Evolutionary conservation across 2,329 filamentous ascomycete species (phyloP).

Genomic region (Neopestalotiopsis sp.): DNA sequence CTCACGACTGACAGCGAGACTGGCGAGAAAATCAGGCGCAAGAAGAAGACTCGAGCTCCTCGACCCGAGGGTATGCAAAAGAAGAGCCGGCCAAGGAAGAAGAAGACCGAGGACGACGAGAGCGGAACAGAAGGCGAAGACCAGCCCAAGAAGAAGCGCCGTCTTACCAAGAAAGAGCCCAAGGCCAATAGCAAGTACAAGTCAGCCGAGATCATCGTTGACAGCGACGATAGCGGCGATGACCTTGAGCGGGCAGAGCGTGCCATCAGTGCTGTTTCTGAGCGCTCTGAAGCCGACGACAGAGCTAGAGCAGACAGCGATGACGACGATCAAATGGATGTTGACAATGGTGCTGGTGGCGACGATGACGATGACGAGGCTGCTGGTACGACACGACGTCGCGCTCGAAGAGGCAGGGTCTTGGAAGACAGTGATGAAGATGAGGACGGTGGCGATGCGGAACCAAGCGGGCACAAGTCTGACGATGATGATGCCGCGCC

Average conservation of each 20-base stretch:
- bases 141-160: constrained; percentile 67
- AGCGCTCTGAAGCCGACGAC: constrained; percentile 36
- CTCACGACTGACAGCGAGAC: constrained; percentile 83
- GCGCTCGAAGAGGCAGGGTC: constrained; percentile 56
- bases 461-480: constrained; percentile 6
- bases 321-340: constrained; percentile 20
- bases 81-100: constrained; percentile 48
- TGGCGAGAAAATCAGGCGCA: constrained; percentile 80
- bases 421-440: constrained; percentile 62
- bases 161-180: constrained; percentile 55
- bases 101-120: constrained; percentile 66
- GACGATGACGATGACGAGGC: constrained; percentile 57
- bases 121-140: constrained; percentile 56
- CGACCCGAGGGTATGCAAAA: constrained; percentile 41
- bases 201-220: constrained; percentile 82
- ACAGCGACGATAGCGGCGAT: constrained; percentile 64
- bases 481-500: constrained; percentile 23
- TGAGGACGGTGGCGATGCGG: constrained; percentile 39
- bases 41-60: constrained; percentile 62
- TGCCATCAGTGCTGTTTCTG: constrained; percentile 41
- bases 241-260: constrained; percentile 53
- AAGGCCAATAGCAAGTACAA: constrained; percentile 71
- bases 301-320: constrained; percentile 32
- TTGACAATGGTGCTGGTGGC: constrained; percentile 34
- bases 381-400: constrained; percentile 44